Evolutionary conservation across 139 green algal genomes (phyloP).

Genomic region (Coccomyxa sp.): DNA sequence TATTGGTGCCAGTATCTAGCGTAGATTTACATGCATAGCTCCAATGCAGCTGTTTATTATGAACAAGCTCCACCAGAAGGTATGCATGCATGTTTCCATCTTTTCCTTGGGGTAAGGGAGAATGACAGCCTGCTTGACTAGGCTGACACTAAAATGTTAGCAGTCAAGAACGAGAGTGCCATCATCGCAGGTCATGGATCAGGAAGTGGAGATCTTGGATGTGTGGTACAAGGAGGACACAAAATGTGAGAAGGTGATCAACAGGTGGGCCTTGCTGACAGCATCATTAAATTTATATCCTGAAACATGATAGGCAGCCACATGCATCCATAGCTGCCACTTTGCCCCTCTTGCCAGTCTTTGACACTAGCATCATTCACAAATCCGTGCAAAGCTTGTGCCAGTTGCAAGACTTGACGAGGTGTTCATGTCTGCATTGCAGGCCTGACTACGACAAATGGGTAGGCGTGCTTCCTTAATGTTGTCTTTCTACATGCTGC

Average conservation of each 20-base stretch:
- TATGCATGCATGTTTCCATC: not conserved
- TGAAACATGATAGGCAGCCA: not conserved
- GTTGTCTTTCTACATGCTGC: not conserved
- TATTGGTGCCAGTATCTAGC: not conserved
- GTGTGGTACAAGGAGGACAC: not conserved
- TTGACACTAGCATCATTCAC: not conserved
- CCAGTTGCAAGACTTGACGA: not conserved
- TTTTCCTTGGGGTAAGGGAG: not conserved
- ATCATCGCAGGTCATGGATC: not conserved
- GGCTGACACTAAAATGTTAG: not conserved
- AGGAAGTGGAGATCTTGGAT: not conserved
- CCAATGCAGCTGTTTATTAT: not conserved
- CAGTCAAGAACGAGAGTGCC: not conserved
- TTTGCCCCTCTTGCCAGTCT: not conserved
- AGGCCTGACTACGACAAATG: conserved; percentile 1
- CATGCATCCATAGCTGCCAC: not conserved
- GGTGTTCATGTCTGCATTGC: not conserved
- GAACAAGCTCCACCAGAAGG: not conserved
- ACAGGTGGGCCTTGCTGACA: not conserved
- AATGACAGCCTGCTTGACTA: not conserved
- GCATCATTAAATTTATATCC: not conserved
- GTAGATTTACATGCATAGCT: not conserved
- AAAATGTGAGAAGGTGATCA: not conserved
- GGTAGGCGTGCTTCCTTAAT: not conserved
- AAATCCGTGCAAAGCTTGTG: not conserved